Evolutionary conservation across 1,284 basidiomycete genomes (phyloP), one percentile per base, ranked within the genome.

Genomic region (Peniophora sp.): DNA sequence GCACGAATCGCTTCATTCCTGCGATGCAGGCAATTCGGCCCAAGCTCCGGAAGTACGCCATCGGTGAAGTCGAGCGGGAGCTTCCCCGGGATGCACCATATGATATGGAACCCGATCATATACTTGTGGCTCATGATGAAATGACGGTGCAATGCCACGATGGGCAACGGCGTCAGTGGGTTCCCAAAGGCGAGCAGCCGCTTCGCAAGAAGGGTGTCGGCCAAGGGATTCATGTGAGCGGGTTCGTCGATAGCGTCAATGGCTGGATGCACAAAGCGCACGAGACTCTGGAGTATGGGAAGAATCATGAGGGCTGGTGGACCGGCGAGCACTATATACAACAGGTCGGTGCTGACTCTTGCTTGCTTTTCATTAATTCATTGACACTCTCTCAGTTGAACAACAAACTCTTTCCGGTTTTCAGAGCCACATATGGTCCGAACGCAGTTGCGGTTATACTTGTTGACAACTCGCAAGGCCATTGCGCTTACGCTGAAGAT

Each of bases 241-340:
- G 56, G 25, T 43, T 58, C 14, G 58, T 59, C 20, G 55, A 51
- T 45, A 55, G 52, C 22, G 56, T 54, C 1, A 46, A 54, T 44
- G 57, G 54, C 8, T 53, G 52, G 50, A 25, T 59, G 36, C 36
- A 51, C 12, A 54, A 53, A 2, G 58, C 56, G 36, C 47, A 52
- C 5, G 45, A 54, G 23, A 56, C 53, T 1, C 47, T 74, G 3
- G 65, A 72, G 46, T 72, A 74, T 61, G 69, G 72, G 3, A 74
- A 74, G 52, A 70, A 70, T 58, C 64, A 71, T 47, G 64, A 73
- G 6, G 70, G 72, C 0, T 75, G 70, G 58, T 74, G 73, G 67
- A 69, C 52, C 24, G 66, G 68, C 1, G 67, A 72, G 50, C 45
- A 65, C 0, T 71, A 70, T 54, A 58, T 64, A 16, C 68, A 67